A percentile compares a stretch with the other conserved stretches of the same genome.
Evolutionary conservation across 768 basidiomycete species (phyloP).

Genomic region (Collybia nuda): DNA sequence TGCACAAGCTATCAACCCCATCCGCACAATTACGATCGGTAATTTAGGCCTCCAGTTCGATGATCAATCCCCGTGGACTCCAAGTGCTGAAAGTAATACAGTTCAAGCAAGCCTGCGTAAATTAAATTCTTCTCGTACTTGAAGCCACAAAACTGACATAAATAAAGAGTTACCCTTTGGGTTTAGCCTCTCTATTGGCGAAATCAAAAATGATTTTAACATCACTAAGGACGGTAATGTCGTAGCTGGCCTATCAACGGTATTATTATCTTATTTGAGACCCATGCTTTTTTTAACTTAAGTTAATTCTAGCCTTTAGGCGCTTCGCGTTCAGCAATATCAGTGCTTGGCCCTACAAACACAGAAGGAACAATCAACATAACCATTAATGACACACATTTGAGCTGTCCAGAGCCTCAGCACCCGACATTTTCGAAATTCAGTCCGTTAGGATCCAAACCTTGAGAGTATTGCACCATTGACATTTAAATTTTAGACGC

Average conservation of each 20-base stretch:
- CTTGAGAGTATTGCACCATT: not conserved
- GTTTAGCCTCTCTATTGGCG: conserved; percentile 53
- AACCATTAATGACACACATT: conserved; percentile 50
- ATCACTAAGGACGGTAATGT: conserved; percentile 51
- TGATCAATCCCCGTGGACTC: conserved; percentile 52
- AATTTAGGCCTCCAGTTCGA: conserved; percentile 58
- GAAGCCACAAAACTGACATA: conserved; percentile 1
- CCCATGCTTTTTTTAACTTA: not conserved
- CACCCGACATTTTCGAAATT: conserved; percentile 57
- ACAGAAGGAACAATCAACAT: conserved; percentile 69
- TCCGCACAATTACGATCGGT: conserved; percentile 63
- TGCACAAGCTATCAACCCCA: conserved; percentile 54
- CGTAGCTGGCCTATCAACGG: conserved; percentile 63
- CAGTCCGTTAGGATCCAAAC: conserved; percentile 37
- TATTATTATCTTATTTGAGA: conserved; percentile 18
- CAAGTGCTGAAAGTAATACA: conserved; percentile 54
- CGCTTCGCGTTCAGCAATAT: conserved; percentile 61
- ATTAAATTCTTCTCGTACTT: conserved; percentile 10
- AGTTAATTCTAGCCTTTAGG: conserved; percentile 48
- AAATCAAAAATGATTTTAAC: conserved; percentile 67
- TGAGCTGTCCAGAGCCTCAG: conserved; percentile 46
- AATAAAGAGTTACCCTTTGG: conserved; percentile 67
- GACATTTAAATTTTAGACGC: conserved; percentile 37
- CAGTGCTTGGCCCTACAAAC: conserved; percentile 47
- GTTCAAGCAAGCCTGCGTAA: conserved; percentile 58